Conservation (phyloP, 441 rosid species). For the Manihot esculenta region DNA sequence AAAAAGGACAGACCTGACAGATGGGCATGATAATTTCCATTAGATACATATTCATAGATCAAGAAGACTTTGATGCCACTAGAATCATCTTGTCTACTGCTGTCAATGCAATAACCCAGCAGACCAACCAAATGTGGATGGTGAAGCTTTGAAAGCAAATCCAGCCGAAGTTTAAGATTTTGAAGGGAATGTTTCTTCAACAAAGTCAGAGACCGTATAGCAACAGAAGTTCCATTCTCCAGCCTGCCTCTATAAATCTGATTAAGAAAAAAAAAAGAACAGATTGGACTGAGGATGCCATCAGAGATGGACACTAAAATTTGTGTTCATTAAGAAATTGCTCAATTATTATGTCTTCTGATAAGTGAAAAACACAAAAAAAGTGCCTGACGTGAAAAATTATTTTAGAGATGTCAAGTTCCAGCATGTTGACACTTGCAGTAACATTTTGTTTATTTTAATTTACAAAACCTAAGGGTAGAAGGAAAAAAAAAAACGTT, state of each 20-base stretch:
- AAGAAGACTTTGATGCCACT: constrained; percentile 56
- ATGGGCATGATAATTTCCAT: constrained; percentile 65
- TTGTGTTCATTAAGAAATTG: constrained; percentile 3
- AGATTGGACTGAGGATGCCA: constrained; percentile 10
- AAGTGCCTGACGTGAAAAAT: neutral
- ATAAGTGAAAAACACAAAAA: neutral
- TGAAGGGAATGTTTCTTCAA: constrained; percentile 68
- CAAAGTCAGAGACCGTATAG: constrained; percentile 58
- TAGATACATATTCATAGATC: constrained; percentile 63
- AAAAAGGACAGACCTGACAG: constrained; percentile 61
- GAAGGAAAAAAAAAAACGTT: neutral
- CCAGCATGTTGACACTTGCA: neutral
- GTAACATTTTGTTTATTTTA: neutral
- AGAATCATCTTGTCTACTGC: constrained; percentile 48
- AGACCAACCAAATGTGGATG: constrained; percentile 89
- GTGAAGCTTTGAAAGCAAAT: constrained; percentile 76
- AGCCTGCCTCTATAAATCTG: constrained; percentile 86
- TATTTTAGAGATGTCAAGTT: neutral
- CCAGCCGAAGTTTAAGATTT: constrained; percentile 66
- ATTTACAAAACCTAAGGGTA: neutral
- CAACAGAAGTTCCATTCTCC: constrained; percentile 68
- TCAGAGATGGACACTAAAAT: neutral
- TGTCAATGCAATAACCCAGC: constrained; percentile 78
- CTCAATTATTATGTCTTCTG: neutral
- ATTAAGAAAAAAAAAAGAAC: constrained; percentile 24